Base-by-base conservation (phyloP, 2,329 filamentous ascomycete genomes). In the Davidsoniella australis region DNA sequence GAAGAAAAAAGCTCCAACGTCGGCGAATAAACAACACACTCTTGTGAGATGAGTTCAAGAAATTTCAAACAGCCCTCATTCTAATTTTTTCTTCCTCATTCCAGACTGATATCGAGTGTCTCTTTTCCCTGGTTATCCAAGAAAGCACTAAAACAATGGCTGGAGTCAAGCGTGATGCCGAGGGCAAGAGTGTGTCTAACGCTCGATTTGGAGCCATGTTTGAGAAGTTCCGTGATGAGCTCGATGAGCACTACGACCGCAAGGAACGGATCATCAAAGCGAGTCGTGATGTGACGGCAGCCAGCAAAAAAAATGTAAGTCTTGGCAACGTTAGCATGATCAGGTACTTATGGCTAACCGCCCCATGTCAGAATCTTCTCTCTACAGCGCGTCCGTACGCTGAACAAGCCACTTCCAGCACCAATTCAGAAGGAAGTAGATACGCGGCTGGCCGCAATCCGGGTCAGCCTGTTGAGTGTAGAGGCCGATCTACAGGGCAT, bases 291-390 rank as follows among this genome's bases (percentile, higher is more conserved):
- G 84, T 98, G 52, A 98, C 91, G 5, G 87, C 86, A 0, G 70
- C 87, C 48, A 94, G 86, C 65, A 98, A 98, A 71, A 98, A 71
- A 98, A 96, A 93, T 96, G 87, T 94, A 65, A 66, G 43, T 41
- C 29, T 6, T 18, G 24, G 26, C 10, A 7, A 44, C 29, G 2
- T 33, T 1, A 2, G 3, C 12, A 12, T 9, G 3, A 33, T 33
- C 6, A 33, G 12, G 8, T 33, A 33, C 12, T 12, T 33, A 12
- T 4, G 12, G 4, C 29, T 33, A 33, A 33, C 29, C 29, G 29
- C 7, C 7, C 7, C 20, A 24, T 14, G 12, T 7, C 41, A 67
- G 65, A 29, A 67, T 67, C 16, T 65, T 64, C 51, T 59, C 62
- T 0, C 53, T 66, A 4, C 66, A 68, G 51, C 62, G 66, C 59